phyloP scores from a whole-genome alignment of 805 yeast genomes.

The Candida awuae region DNA sequence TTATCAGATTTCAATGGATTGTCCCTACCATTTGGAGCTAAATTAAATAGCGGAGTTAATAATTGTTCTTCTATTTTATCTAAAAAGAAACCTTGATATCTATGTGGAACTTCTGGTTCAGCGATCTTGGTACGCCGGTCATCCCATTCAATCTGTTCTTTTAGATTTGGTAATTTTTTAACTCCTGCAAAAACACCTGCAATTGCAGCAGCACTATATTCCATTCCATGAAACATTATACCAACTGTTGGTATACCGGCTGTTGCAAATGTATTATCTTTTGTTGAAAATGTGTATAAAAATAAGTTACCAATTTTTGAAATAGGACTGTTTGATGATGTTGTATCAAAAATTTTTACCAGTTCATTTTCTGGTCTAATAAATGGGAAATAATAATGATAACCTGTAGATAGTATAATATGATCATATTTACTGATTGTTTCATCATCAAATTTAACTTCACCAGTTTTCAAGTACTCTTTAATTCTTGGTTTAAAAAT shows the following conservation, averaged over 20 bases:
- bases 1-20: constrained; percentile 11
- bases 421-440: constrained; percentile 29
- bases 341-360: constrained; percentile 10
- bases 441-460: constrained; percentile 29
- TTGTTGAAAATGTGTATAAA: constrained; percentile 31
- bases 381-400: constrained; percentile 40
- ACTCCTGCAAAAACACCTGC: constrained; percentile 49
- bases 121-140: constrained; percentile 11
- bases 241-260: constrained; percentile 37
- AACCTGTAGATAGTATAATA: constrained; percentile 45
- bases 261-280: constrained; percentile 36
- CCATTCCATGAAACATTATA: constrained; percentile 42
- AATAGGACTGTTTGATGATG: constrained; percentile 6
- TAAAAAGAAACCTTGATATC: constrained; percentile 10
- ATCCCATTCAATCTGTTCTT: constrained; percentile 32
- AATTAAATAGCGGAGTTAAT: constrained; percentile 11
- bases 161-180: constrained; percentile 31
- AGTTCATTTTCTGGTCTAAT: constrained; percentile 11
- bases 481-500: constrained; percentile 18
- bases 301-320: constrained; percentile 20
- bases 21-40: constrained; percentile 15
- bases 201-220: constrained; percentile 44
- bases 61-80: constrained; percentile 12
- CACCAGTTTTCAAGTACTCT: constrained; percentile 11
- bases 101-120: constrained; percentile 15